phyloP scores from a whole-genome alignment of 768 basidiomycete species.

The Psilocybe cubensis region DNA sequence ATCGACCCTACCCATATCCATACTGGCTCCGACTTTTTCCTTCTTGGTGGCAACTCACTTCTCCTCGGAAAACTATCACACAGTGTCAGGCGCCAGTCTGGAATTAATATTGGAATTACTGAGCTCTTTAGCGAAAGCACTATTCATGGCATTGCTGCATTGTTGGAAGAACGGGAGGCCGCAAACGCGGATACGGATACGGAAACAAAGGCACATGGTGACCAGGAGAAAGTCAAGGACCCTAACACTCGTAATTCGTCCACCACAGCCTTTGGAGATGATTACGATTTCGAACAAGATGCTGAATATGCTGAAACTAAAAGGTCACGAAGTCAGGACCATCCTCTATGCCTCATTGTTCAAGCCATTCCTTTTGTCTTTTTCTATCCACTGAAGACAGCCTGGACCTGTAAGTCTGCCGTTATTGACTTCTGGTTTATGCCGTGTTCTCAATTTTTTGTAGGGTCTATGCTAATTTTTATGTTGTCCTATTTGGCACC shows the following conservation, averaged over 20 bases:
- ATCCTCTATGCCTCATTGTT: slow-evolving; percentile 41
- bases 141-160: slow-evolving; percentile 40
- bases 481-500: slow-evolving; percentile 38
- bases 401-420: slow-evolving; percentile 38
- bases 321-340: slow-evolving; percentile 31
- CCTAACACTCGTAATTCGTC: slow-evolving; percentile 18
- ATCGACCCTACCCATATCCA: slow-evolving; percentile 32
- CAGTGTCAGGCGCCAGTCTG: slow-evolving; percentile 41
- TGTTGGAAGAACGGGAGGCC: slow-evolving; percentile 32
- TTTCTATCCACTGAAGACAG: slow-evolving; percentile 49
- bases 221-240: neutral
- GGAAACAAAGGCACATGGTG: neutral
- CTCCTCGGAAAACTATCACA: slow-evolving; percentile 50
- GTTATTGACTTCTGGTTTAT: neutral
- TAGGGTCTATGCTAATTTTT: slow-evolving; percentile 45
- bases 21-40: slow-evolving; percentile 44
- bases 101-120: slow-evolving; percentile 38
- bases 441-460: neutral
- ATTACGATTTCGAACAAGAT: slow-evolving; percentile 33
- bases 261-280: slow-evolving; percentile 26
- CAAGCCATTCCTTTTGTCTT: slow-evolving; percentile 45
- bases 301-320: slow-evolving; percentile 23
- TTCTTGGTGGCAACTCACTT: slow-evolving; percentile 48
- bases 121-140: slow-evolving; percentile 46
- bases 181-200: neutral